These are phyloP conservation scores for Diospyros kaki DNA, from an alignment of 148 eudicot genomes.

Conservation along the genomic window DNA sequence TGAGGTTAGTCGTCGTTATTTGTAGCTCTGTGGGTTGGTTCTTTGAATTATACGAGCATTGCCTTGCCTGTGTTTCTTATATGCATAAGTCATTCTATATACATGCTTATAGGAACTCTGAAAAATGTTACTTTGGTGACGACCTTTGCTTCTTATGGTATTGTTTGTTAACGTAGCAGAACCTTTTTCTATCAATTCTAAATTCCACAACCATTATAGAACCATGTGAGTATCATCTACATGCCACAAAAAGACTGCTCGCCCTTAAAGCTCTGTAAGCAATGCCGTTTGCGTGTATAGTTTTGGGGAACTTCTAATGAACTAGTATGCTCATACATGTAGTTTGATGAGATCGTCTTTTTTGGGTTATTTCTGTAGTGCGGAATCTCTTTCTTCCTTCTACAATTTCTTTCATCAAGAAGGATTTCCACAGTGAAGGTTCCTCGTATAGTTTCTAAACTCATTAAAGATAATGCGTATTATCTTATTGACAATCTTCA, in stretches of 20 bases:
- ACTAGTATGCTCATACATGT: background rate
- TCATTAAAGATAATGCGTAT: too few relatives aligned
- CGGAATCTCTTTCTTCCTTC: background rate
- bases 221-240: background rate
- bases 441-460: too few relatives aligned
- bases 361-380: background rate
- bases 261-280: background rate
- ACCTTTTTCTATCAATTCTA: constrained; percentile 1
- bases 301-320: background rate
- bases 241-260: background rate
- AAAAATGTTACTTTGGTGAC: too few relatives aligned
- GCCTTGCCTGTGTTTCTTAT: background rate
- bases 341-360: background rate
- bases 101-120: too few relatives aligned
- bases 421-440: background rate
- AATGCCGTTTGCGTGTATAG: background rate
- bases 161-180: background rate
- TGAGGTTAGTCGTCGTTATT: constrained; percentile 51
- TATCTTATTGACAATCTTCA: too few relatives aligned
- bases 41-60: background rate
- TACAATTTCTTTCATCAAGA: background rate
- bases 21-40: background rate
- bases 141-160: too few relatives aligned
- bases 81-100: background rate
- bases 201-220: background rate